Evolutionary conservation across 768 basidiomycete species (phyloP), one percentile per base, ranked within the genome.

Genomic region (Russula abietina): DNA sequence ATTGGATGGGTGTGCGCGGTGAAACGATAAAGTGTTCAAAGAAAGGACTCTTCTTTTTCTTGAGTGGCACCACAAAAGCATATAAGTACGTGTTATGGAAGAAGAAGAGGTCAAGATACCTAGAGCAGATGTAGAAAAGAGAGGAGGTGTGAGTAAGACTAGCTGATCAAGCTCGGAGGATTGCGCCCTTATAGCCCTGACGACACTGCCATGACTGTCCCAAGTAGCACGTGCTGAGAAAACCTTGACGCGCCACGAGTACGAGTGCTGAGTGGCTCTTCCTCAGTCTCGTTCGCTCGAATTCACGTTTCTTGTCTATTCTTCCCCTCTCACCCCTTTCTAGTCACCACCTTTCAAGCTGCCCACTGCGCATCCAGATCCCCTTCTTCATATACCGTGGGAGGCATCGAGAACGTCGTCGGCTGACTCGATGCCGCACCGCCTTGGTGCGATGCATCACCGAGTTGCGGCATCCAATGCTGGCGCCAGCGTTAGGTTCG

Each of bases 331-430:
- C n/a, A n/a, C n/a, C n/a, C n/a, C n/a, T n/a, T 30, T 32, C 67
- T 65, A 69, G 65, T 70, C 64, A 19, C 61, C 65, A 46, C 67
- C 70, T 26, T 36, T 26, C 39, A 65, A 59, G 32, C 32, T 59
- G 38, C 17, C 64, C 60, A 2, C 62, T 52, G 6, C 56, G 57
- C 33, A 39, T 32, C 63, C 65, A 39, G 16, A 43, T 72, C 74
- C 30, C 72, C 71, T 0, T 75, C 78, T 9, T 87, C 80, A 30
- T 81, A 81, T 50, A 81, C 71, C 39, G 84, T 84, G 39, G 87
- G 87, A 9, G 89, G 88, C 1, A 88, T 81, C 8, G 87, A 87
- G 71, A 87, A 90, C 39, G 87, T 89, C 12, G 91, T 89, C 12
- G 91, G 91, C 50, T 85, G 80, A 41, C 91, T 72, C 32, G 87